These are phyloP conservation scores for Bacidia gigantensis DNA, from an alignment of 495 filamentous ascomycete species.

Conservation along the genomic window DNA sequence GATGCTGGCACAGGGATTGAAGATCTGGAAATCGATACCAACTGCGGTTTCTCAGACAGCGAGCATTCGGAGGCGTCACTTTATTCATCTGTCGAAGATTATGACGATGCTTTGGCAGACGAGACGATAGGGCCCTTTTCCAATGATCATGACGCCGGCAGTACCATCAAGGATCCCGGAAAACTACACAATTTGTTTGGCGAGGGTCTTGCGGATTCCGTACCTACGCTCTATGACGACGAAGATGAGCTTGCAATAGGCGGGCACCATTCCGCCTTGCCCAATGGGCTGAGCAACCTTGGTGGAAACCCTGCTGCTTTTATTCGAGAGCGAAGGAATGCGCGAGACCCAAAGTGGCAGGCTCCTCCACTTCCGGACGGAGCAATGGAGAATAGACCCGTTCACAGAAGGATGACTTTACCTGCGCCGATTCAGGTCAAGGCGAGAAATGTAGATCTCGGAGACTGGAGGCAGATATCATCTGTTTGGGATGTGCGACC, in stretches of 20 bases:
- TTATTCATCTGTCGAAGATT: background rate
- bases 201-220: background rate
- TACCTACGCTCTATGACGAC: background rate
- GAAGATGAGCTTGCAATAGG: background rate
- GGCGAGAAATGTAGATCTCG: background rate
- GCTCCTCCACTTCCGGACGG: background rate
- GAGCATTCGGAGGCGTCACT: background rate
- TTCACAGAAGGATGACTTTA: background rate
- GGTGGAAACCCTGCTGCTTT: too few species aligned
- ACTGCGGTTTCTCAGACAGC: background rate
- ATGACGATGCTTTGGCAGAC: too few species aligned
- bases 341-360: background rate
- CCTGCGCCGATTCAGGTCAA: background rate
- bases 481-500: background rate
- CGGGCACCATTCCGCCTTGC: too few species aligned
- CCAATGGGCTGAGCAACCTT: too few species aligned
- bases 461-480: background rate
- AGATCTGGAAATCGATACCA: background rate
- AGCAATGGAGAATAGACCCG: background rate
- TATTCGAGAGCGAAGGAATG: background rate
- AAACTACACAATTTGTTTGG: too few species aligned
- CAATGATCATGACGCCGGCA: too few species aligned
- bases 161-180: too few species aligned
- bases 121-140: too few species aligned
- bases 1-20: conserved; percentile 25